phyloP scores from a whole-genome alignment of 1,139 yeast species.

The Yamadazyma mexicana region DNA sequence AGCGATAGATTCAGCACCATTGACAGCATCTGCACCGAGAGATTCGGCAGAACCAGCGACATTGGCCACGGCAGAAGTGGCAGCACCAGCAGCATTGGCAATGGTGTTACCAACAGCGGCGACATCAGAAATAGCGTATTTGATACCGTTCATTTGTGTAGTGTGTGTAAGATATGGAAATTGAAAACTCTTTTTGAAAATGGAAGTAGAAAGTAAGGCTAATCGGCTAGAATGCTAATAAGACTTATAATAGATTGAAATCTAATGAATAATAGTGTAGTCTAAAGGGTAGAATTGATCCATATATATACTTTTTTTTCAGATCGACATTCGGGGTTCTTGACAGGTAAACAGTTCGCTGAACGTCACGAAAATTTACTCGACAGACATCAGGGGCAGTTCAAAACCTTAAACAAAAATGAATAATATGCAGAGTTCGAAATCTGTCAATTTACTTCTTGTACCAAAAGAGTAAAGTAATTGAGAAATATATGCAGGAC shows the following conservation, averaged over 20 bases:
- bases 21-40: conserved; percentile 10
- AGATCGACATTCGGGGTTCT: conserved; percentile 10
- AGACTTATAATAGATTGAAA: no score
- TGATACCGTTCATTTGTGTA: conserved; percentile 22
- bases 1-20: conserved; percentile 5
- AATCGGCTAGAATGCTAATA: no score
- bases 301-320: conserved; percentile 1
- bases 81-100: conserved; percentile 5
- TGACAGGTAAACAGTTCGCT: conserved; percentile 14
- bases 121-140: conserved; percentile 20
- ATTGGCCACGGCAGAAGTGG: conserved; percentile 8
- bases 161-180: conserved; percentile 1
- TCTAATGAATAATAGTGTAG: no score
- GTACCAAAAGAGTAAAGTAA: conserved; percentile 3
- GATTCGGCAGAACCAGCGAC: conserved; percentile 12
- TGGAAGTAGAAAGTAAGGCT: no score
- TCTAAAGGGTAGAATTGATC: not conserved
- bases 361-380: not conserved
- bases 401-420: not conserved
- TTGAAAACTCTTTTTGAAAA: no score
- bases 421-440: conserved; percentile 2
- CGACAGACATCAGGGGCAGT: conserved; percentile 4
- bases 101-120: conserved; percentile 7
- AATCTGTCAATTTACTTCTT: conserved; percentile 3
- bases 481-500: conserved; percentile 2